Conservation (phyloP, 345 rosid genomes). For the Turritis glabra region DNA sequence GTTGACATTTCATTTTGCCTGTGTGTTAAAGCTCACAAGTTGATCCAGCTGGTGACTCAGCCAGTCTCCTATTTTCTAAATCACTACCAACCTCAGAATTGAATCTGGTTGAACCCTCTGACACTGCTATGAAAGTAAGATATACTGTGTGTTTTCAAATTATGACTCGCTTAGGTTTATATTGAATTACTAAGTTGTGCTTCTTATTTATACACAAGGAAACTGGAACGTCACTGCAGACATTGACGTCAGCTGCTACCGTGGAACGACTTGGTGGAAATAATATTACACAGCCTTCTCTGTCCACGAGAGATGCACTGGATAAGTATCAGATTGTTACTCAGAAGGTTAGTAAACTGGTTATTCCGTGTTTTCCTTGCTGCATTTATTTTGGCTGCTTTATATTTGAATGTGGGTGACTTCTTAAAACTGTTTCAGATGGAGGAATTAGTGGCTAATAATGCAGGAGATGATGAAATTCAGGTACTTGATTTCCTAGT, state of each 20-base stretch:
- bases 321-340: conserved; percentile 84
- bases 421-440: conserved; percentile 52
- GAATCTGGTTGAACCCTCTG: conserved; percentile 51
- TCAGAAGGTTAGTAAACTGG: conserved; percentile 62
- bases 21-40: conserved; percentile 53
- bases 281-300: conserved; percentile 61
- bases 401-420: conserved; percentile 35
- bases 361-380: not conserved
- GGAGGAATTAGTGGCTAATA: conserved; percentile 72
- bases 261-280: conserved; percentile 67
- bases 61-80: conserved; percentile 47
- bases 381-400: not conserved
- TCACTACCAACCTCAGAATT: conserved; percentile 52
- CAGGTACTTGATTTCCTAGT: conserved; percentile 58
- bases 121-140: conserved; percentile 52
- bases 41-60: conserved; percentile 56
- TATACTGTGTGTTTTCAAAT: not conserved
- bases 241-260: conserved; percentile 51
- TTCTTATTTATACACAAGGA: conserved; percentile 43
- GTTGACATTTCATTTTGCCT: conserved; percentile 37
- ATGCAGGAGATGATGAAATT: conserved; percentile 74
- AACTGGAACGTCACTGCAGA: conserved; percentile 50
- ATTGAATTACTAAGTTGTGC: conserved; percentile 17
- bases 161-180: conserved; percentile 10
- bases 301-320: conserved; percentile 87